A percentile compares a stretch with the other conserved stretches of the same genome.
Evolutionary conservation across 192 early-diverging fungal genomes (phyloP).

Genomic region (Linnemannia exigua): DNA sequence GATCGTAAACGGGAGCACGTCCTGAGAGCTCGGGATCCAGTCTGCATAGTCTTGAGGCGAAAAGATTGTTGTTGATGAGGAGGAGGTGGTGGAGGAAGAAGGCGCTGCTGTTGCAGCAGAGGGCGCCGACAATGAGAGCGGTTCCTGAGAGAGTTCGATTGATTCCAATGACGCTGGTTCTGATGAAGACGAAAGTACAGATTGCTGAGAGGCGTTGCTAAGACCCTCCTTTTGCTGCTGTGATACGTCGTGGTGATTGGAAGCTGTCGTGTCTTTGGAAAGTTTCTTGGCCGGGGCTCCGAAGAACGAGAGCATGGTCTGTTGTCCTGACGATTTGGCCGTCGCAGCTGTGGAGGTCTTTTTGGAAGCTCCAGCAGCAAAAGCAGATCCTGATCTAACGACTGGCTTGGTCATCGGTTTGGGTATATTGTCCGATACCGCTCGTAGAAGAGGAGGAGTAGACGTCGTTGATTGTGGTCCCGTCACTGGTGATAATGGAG

Average conservation of each 20-base stretch:
- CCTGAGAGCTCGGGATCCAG: constrained; percentile 43
- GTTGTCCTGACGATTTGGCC: constrained; percentile 12
- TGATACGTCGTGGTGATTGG: neutral
- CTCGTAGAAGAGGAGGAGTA: no score
- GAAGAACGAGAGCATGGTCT: constrained; percentile 39
- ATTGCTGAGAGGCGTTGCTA: neutral
- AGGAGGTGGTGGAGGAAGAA: no score
- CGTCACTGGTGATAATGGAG: neutral
- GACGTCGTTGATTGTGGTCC: neutral
- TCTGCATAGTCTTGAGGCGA: constrained; percentile 48
- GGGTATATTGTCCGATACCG: constrained; percentile 15
- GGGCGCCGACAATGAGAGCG: neutral
- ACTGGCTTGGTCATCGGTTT: constrained; percentile 15
- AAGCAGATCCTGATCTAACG: neutral
- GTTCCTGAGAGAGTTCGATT: neutral
- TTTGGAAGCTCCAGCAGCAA: neutral
- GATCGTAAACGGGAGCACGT: constrained; percentile 31
- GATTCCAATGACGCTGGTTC: neutral
- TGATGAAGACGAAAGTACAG: neutral
- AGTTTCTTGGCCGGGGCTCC: constrained; percentile 11
- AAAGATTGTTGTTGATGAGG: constrained; percentile 13
- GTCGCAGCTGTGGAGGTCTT: neutral
- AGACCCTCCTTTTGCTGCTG: neutral
- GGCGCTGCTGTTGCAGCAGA: neutral
- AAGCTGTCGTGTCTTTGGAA: neutral